Base-by-base conservation (phyloP, 495 filamentous ascomycete species). In the Sordaria brevicollis region DNA sequence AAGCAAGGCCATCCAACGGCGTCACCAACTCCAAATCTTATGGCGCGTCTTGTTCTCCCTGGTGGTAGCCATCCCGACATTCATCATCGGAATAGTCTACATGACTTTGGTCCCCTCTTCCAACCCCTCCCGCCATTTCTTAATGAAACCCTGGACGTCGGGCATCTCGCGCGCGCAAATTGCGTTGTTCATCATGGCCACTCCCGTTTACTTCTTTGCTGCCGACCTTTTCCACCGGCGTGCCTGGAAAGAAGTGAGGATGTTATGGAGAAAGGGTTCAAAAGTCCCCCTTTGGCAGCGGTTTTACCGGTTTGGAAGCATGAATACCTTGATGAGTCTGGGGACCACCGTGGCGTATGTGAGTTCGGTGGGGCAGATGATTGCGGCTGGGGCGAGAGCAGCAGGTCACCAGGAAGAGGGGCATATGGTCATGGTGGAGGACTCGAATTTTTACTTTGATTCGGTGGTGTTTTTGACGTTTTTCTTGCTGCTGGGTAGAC, bases 291-390 rank as follows among this genome's bases (percentile, higher is more conserved):
- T 96, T 10, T 74, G 92, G 25, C 86, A 89, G 69, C 83, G 95
- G 19, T 93, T 98, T 73, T 94, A 93, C 73, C 88, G 92, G 15
- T 98, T 98, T 74, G 94, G 94, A 15, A 97, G 93, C 80, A 98
- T 98, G 94, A 96, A 97, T 74, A 89, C 95, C 77, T 85, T 98
- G 69, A 92, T 98, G 74, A 96, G 91, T 10, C 83, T 94, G 15
- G 94, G 95, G 9, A 97, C 95, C 1, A 88, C 88, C 5, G 91
- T 97, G 65, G 94, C 94, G 1, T 98, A 97, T 75, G 82, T 96
- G 73, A 87, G 92, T 0, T 96, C 93, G 0, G 80, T 97, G 65
- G 91, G 89, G 9, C 87, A 95, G 67, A 83, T 98, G 69, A 89
- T 91, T 31, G 85, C 90, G 43, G 89, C 89, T 31, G 92, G 89